Evolutionary conservation across 352 stramenopile species (phyloP).

Genomic region (Aphanomyces cochlioides): DNA sequence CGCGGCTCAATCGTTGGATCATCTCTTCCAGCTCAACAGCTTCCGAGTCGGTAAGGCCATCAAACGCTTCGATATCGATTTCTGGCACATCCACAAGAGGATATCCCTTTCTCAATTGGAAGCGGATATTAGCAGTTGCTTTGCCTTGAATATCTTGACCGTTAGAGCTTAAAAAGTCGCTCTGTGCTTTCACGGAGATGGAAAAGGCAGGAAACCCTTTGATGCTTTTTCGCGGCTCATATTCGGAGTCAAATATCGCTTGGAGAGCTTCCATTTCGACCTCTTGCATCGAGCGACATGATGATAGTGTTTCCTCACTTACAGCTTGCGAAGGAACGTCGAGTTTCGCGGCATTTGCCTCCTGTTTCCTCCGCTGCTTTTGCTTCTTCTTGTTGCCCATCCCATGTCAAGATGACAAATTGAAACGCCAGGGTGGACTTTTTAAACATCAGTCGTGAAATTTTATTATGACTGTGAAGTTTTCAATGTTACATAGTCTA

Average conservation of each 20-base stretch:
- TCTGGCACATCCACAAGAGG: conserved; percentile 60
- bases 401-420: conserved; percentile 17
- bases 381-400: conserved; percentile 81
- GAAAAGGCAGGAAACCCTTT: conserved; percentile 76
- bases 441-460: background rate
- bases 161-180: conserved; percentile 40
- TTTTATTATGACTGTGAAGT: too few species aligned
- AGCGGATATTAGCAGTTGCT: conserved; percentile 61
- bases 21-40: conserved; percentile 55
- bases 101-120: conserved; percentile 66
- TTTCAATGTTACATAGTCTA: background rate
- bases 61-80: conserved; percentile 61
- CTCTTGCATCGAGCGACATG: conserved; percentile 58
- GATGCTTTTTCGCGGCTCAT: conserved; percentile 35
- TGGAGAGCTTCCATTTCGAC: conserved; percentile 81
- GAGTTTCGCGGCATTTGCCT: background rate
- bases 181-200: conserved; percentile 48
- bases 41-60: conserved; percentile 69
- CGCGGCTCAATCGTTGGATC: conserved; percentile 37
- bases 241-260: conserved; percentile 75
- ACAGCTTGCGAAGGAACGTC: conserved; percentile 38
- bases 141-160: conserved; percentile 40
- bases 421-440: background rate
- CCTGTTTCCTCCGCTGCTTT: conserved; percentile 49
- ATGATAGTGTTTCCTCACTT: conserved; percentile 35